Evolutionary conservation across 169 alveolate species (phyloP).

Genomic region (Eimeria maxima): DNA sequence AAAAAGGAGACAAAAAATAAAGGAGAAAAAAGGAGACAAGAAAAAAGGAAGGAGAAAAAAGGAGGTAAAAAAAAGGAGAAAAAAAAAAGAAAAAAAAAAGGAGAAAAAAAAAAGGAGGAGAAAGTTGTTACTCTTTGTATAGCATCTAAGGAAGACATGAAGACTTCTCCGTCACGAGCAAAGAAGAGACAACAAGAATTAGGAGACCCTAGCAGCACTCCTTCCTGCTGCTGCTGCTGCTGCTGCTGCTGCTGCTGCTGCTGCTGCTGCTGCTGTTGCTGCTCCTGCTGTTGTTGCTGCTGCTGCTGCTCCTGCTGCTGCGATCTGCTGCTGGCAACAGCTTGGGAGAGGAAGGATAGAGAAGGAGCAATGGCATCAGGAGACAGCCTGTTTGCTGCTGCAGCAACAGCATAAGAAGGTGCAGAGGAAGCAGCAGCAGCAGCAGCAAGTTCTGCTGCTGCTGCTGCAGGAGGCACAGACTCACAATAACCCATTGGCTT

Average conservation of each 20-base stretch:
- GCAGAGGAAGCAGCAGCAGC: too few species aligned
- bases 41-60: neutral
- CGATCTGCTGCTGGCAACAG: constrained; percentile 16
- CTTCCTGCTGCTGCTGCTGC: constrained; percentile 41
- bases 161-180: constrained; percentile 12
- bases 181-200: constrained; percentile 16
- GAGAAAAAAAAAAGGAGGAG: too few species aligned
- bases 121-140: neutral
- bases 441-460: too few species aligned
- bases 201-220: constrained; percentile 43
- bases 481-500: constrained; percentile 10
- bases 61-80: neutral
- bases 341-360: neutral
- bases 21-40: too few species aligned
- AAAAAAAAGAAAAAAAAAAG: neutral
- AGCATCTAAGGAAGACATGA: neutral
- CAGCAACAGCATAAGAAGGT: too few species aligned
- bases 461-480: neutral
- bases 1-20: too few species aligned
- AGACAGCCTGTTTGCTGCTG: constrained; percentile 46
- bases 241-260: constrained; percentile 48
- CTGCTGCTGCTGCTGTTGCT: constrained; percentile 51
- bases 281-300: constrained; percentile 41
- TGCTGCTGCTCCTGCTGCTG: constrained; percentile 43
- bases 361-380: neutral